Evolutionary conservation across 1,139 yeast genomes (phyloP).

Genomic region (Zygotorulaspora mrakii): DNA sequence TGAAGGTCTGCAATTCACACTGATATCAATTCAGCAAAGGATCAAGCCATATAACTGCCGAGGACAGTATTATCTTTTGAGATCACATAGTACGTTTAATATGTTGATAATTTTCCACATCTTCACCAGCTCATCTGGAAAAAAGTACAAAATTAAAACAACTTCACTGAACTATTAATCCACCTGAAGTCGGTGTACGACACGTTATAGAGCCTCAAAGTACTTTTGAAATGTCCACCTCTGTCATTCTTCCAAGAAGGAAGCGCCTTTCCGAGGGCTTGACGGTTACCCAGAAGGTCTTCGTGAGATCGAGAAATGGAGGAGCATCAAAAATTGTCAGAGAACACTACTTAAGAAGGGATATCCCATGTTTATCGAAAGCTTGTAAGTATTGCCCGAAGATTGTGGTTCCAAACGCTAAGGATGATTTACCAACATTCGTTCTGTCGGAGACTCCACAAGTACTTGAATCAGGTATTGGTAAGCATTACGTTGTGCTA

Average conservation of each 20-base stretch:
- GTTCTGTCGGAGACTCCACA: slow-evolving; percentile 38
- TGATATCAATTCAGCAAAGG: no score
- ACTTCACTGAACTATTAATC: no score
- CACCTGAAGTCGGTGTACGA: no score
- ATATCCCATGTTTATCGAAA: slow-evolving; percentile 84
- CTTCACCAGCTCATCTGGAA: no score
- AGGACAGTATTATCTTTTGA: no score
- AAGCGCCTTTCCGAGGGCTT: slow-evolving; percentile 47
- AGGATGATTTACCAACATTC: slow-evolving; percentile 43
- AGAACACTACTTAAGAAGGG: slow-evolving; percentile 88
- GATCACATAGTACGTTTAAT: no score
- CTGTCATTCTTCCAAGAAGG: slow-evolving; percentile 21
- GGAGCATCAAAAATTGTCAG: slow-evolving; percentile 87
- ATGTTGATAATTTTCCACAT: no score
- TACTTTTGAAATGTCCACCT: slow-evolving; percentile 17
- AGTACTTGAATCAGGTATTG: slow-evolving; percentile 40
- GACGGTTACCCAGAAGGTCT: slow-evolving; percentile 82
- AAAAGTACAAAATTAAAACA: no score
- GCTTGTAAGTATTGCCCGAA: slow-evolving; percentile 57
- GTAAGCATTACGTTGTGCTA: slow-evolving; percentile 71
- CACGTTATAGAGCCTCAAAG: no score
- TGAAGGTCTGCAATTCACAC: no score
- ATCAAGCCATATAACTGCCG: no score
- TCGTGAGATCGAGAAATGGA: slow-evolving; percentile 85
- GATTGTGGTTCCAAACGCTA: slow-evolving; percentile 40